Evolutionary conservation across 495 filamentous ascomycete genomes (phyloP).

Genomic region (Penicillium cataractarum): DNA sequence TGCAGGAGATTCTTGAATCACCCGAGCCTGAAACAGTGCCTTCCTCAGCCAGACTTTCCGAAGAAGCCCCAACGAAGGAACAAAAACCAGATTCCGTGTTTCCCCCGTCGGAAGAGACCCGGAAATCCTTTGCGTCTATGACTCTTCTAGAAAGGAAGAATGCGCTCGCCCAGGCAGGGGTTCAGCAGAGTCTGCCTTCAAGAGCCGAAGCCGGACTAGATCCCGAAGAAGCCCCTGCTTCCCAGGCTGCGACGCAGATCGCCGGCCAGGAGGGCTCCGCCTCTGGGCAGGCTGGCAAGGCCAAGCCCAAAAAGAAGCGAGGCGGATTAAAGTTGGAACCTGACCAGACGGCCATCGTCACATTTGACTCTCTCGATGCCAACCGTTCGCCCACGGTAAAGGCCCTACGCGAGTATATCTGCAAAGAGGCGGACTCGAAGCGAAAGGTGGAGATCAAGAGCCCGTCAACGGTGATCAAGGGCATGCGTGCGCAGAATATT

Average conservation of each 20-base stretch:
- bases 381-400: slow-evolving; percentile 62
- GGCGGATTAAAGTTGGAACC: slow-evolving; percentile 31
- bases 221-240: slow-evolving; percentile 28
- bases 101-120: slow-evolving; percentile 25
- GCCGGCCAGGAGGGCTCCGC: background rate
- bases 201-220: slow-evolving; percentile 32
- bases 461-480: slow-evolving; percentile 49
- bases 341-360: slow-evolving; percentile 71
- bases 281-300: slow-evolving; percentile 19
- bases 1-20: slow-evolving; percentile 42
- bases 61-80: slow-evolving; percentile 5
- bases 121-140: slow-evolving; percentile 34
- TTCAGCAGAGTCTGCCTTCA: slow-evolving; percentile 10
- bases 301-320: slow-evolving; percentile 33
- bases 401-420: slow-evolving; percentile 76
- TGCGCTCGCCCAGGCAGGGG: slow-evolving; percentile 2
- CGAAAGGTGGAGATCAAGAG: slow-evolving; percentile 60
- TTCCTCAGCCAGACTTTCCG: background rate
- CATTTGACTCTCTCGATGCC: slow-evolving; percentile 79
- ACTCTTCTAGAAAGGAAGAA: slow-evolving; percentile 22
- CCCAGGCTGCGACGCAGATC: slow-evolving; percentile 19
- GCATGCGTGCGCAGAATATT: slow-evolving; percentile 69
- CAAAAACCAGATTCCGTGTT: slow-evolving; percentile 11
- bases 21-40: slow-evolving; percentile 29
- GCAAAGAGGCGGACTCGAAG: slow-evolving; percentile 72